Evolutionary conservation across 352 stramenopile genomes (phyloP).

Genomic region (Phytophthora tentaculata): DNA sequence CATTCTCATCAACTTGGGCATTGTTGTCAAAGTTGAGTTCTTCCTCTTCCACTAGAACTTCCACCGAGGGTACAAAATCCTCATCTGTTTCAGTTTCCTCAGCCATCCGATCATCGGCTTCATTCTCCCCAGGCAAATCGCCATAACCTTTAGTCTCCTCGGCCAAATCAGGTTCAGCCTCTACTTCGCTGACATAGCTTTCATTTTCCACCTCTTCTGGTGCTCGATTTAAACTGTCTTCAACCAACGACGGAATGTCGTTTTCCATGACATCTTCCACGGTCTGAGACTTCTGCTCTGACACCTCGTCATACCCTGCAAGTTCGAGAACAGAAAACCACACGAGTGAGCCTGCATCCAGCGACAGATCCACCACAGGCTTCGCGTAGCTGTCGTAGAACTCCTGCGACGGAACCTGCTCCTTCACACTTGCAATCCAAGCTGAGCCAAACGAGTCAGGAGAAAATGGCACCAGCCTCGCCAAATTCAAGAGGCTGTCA

Average conservation of each 20-base stretch:
- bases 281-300: constrained; percentile 4
- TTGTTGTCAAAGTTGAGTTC: neutral
- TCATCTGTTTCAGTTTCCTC: constrained; percentile 6
- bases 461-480: constrained; percentile 52
- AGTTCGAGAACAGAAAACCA: constrained; percentile 39
- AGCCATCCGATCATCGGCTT: neutral
- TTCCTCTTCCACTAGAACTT: constrained; percentile 10
- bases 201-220: constrained; percentile 17
- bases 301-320: constrained; percentile 10
- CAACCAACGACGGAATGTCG: constrained; percentile 3
- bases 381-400: constrained; percentile 47
- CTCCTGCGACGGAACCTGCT: constrained; percentile 38
- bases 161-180: neutral
- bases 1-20: constrained; percentile 1
- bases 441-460: constrained; percentile 39
- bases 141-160: constrained; percentile 5
- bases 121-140: constrained; percentile 5
- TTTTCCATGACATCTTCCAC: constrained; percentile 3
- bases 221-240: constrained; percentile 8
- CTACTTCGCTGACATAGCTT: neutral
- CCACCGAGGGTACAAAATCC: neutral
- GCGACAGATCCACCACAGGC: constrained; percentile 43
- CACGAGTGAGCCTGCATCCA: constrained; percentile 32
- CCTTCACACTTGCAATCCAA: constrained; percentile 42
- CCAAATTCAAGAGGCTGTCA: constrained; percentile 31